Percentiles rank a stretch among this genome's conserved stretches.
These are phyloP conservation scores for Cicer arietinum DNA, from an alignment of 306 rosid genomes.

Conservation along the genomic window DNA sequence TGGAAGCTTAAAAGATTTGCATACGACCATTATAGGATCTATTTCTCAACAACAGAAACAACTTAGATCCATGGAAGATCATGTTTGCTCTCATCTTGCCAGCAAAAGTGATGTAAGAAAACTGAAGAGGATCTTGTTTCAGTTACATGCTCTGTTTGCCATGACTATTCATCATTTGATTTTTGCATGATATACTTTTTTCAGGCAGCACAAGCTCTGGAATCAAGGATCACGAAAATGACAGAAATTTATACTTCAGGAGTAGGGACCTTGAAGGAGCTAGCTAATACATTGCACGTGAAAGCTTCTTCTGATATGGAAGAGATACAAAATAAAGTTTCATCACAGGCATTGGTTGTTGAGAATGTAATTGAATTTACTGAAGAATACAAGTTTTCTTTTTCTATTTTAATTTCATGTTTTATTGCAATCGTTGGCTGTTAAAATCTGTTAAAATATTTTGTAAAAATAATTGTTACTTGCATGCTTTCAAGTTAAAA, in stretches of 20 bases:
- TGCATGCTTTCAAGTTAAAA: slow-evolving; percentile 31
- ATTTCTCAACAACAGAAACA: slow-evolving; percentile 80
- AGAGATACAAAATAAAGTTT: slow-evolving; percentile 60
- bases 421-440: background rate
- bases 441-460: background rate
- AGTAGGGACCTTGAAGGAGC: slow-evolving; percentile 62
- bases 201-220: slow-evolving; percentile 77
- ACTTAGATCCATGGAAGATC: slow-evolving; percentile 79
- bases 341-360: slow-evolving; percentile 63
- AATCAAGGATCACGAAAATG: slow-evolving; percentile 75
- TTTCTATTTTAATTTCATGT: background rate
- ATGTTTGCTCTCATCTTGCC: slow-evolving; percentile 59
- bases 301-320: slow-evolving; percentile 77
- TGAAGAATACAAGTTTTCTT: slow-evolving; percentile 1
- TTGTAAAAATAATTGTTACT: background rate
- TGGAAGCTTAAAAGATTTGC: slow-evolving; percentile 70
- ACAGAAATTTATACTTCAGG: slow-evolving; percentile 71
- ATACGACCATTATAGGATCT: slow-evolving; percentile 66
- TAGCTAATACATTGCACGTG: slow-evolving; percentile 62
- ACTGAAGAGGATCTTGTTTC: slow-evolving; percentile 19
- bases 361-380: slow-evolving; percentile 62
- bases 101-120: slow-evolving; percentile 81
- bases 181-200: slow-evolving; percentile 25
- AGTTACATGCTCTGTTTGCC: slow-evolving; percentile 18
- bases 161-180: slow-evolving; percentile 35